Percentiles rank a stretch among this genome's conserved stretches.
phyloP scores from a whole-genome alignment of 495 filamentous ascomycete species.

The Podospora bellae-mahoneyi region DNA sequence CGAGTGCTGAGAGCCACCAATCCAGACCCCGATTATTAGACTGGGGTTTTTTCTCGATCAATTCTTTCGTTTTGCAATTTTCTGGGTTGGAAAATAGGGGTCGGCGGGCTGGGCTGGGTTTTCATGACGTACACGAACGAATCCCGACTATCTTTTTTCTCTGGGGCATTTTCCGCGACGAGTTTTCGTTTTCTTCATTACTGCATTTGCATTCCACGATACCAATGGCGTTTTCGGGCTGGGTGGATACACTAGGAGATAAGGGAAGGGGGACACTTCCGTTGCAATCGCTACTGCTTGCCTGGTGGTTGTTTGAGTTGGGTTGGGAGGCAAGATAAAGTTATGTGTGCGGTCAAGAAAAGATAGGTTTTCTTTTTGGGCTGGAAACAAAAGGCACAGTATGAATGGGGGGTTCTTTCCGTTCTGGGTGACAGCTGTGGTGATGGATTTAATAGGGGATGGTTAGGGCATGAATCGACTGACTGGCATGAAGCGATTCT shows the following conservation, averaged over 20 bases:
- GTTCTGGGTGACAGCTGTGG: neutral
- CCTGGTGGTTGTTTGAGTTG: neutral
- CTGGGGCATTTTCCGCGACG: slow-evolving; percentile 17
- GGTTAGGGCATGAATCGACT: neutral
- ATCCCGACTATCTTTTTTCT: slow-evolving; percentile 8
- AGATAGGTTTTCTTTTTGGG: neutral
- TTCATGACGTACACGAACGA: slow-evolving; percentile 26
- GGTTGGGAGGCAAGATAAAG: neutral
- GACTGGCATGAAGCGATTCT: neutral
- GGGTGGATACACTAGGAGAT: neutral
- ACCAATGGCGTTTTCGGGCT: slow-evolving; percentile 31
- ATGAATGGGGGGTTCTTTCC: neutral
- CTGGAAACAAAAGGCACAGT: neutral
- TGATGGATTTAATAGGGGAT: neutral
- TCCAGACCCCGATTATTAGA: slow-evolving; percentile 42
- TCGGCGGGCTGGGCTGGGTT: neutral
- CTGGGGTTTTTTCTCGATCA: neutral
- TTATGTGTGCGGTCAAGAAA: neutral
- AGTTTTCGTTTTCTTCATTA: slow-evolving; percentile 12
- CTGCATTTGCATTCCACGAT: slow-evolving; percentile 30
- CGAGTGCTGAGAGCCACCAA: slow-evolving; percentile 53
- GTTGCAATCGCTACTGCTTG: neutral
- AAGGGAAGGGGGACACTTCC: neutral
- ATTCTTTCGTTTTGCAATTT: neutral
- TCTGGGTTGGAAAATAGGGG: slow-evolving; percentile 6